phyloP scores from a whole-genome alignment of 1,284 basidiomycete genomes.

The Mycena citricolor region DNA sequence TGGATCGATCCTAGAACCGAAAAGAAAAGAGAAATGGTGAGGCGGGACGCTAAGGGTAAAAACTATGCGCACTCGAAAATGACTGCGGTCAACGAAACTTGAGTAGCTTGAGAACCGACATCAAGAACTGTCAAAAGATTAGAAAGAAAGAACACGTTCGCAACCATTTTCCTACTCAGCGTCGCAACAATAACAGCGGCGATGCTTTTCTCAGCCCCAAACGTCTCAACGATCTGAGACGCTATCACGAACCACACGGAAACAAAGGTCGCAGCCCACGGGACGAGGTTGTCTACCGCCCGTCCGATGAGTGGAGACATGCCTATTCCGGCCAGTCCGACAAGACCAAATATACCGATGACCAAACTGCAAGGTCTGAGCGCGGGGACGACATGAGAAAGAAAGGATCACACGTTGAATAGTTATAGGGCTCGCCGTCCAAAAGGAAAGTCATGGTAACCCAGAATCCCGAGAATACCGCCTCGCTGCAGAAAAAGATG shows the following conservation, averaged over 20 bases:
- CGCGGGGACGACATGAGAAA: not conserved
- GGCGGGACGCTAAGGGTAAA: no score
- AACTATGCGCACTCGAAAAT: constrained; percentile 36
- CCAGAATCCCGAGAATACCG: constrained; percentile 64
- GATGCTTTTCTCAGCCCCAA: constrained; percentile 10
- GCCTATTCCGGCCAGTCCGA: constrained; percentile 68
- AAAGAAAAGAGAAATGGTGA: no score
- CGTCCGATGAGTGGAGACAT: constrained; percentile 61
- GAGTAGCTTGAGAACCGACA: constrained; percentile 18
- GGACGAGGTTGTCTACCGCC: constrained; percentile 61
- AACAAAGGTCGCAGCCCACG: constrained; percentile 65
- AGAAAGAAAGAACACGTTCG: not conserved
- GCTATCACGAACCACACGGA: constrained; percentile 41
- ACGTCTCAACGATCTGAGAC: constrained; percentile 35
- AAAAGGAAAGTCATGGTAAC: constrained; percentile 73
- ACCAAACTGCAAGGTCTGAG: constrained; percentile 41
- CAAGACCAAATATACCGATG: constrained; percentile 70
- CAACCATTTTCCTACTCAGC: constrained; percentile 12
- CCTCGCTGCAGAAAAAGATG: constrained; percentile 54
- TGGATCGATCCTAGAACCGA: constrained; percentile 46
- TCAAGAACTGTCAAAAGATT: constrained; percentile 10
- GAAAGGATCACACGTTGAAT: constrained; percentile 50
- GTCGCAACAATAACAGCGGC: constrained; percentile 11
- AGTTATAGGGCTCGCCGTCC: constrained; percentile 61
- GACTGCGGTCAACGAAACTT: constrained; percentile 41